Conservation (phyloP, 495 filamentous ascomycete species). For the Articulospora tetracladia region DNA sequence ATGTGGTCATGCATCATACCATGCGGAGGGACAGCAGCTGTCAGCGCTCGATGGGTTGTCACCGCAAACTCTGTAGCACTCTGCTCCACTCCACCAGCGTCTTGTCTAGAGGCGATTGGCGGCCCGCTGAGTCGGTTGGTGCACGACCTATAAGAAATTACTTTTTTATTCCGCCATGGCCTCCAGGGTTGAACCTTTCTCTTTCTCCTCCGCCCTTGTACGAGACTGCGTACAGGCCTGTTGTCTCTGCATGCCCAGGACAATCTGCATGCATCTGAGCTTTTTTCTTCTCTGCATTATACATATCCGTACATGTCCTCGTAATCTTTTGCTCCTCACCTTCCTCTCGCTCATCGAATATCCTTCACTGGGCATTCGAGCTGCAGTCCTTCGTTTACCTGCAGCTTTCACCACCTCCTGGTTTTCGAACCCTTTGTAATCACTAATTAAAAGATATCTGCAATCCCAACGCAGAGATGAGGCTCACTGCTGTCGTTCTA, state of each 20-base stretch:
- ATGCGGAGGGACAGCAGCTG: neutral
- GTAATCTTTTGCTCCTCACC: neutral
- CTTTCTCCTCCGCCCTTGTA: neutral
- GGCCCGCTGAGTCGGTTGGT: too few species aligned
- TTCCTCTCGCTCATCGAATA: neutral
- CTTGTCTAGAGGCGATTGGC: neutral
- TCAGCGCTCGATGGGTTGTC: neutral
- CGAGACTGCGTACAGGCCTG: neutral
- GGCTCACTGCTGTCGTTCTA: conserved; percentile 27
- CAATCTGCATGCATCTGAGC: neutral
- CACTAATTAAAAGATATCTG: conserved; percentile 1
- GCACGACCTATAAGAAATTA: too few species aligned
- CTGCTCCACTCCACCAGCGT: neutral
- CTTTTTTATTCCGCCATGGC: too few species aligned
- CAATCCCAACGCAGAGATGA: conserved; percentile 26
- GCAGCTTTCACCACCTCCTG: neutral
- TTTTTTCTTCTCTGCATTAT: neutral
- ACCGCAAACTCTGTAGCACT: neutral
- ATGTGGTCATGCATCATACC: neutral
- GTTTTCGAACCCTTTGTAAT: neutral
- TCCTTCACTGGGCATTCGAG: conserved; percentile 4
- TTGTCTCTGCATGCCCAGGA: neutral
- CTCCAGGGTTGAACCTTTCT: neutral
- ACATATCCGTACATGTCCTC: neutral
- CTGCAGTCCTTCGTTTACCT: conserved; percentile 23